Evolutionary conservation across 2,329 filamentous ascomycete species (phyloP), one percentile per base, ranked within the genome.

Genomic region (Harringtonia lauricola): DNA sequence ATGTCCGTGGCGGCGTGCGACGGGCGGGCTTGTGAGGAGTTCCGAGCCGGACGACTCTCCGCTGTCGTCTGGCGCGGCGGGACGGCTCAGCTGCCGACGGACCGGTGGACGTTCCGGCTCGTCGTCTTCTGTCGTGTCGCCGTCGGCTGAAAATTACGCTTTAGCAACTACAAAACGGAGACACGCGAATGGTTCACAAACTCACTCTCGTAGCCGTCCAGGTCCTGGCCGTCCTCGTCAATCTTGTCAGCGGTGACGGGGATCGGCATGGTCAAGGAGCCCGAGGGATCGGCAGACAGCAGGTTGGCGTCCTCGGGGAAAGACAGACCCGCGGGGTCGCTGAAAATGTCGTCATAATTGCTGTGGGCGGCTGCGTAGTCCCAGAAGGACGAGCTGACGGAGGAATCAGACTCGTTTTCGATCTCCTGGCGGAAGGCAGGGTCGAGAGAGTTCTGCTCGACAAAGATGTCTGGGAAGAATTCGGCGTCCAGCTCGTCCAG

Each of bases 401-500:
- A 78, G 0, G 70, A 73, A 47, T 77, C 73, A 41, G 75, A 66
- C 40, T 70, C 68, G 50, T 86, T 79, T 57, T 88, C 83, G 50
- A 89, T 82, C 63, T 86, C 79, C 35, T 76, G 74, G 50, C 83
- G 81, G 55, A 90, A 79, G 41, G 72, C 71, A 7, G 83, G 81
- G 53, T 87, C 83, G 6, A 90, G 68, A 15, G 76, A 72, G 55
- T 78, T 82, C 60, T 88, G 83, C 40, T 83, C 78, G 45, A 89
- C 70, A 59, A 90, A 90, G 47, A 90, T 79, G 57, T 88, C 79
- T 1, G 84, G 82, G 49, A 86, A 86, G 50, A 87, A 75, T 49
- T 78, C 75, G 47, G 76, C 72, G 37, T 71, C 63, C 49, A 79
- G 73, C 46, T 79, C 72, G 33, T 81, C 76, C 4, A 70, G 75